phyloP scores from a whole-genome alignment of 768 basidiomycete genomes.

The Mycena chlorophos region DNA sequence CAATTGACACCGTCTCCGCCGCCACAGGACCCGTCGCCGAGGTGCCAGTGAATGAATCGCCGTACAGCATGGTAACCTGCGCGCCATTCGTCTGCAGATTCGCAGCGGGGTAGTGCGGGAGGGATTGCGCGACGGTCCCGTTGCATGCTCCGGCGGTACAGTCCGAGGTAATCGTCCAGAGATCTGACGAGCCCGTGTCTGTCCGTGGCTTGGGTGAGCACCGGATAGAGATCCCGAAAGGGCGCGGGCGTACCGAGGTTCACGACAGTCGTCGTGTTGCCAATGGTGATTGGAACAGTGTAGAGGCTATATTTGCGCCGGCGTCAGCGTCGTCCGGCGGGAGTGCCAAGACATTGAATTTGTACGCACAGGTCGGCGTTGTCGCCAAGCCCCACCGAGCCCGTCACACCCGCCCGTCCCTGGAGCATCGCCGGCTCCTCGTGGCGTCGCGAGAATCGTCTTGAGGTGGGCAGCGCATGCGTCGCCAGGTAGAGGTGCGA shows the following conservation, averaged over 20 bases:
- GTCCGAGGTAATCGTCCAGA: constrained; percentile 61
- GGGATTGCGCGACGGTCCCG: constrained; percentile 37
- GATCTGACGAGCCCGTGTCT: constrained; percentile 74
- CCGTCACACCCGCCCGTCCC: constrained; percentile 33
- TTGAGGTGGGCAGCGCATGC: constrained; percentile 23
- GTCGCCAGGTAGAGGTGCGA: constrained; percentile 15
- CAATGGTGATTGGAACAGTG: constrained; percentile 47
- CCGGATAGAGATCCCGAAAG: not conserved
- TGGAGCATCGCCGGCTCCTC: too few species aligned
- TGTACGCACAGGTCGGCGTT: constrained; percentile 23
- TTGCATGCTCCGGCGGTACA: constrained; percentile 45
- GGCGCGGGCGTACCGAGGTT: constrained; percentile 54
- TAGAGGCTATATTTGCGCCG: constrained; percentile 32
- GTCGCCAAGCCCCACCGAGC: constrained; percentile 37
- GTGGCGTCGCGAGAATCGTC: constrained; percentile 17
- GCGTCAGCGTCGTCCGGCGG: not conserved
- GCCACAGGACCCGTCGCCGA: constrained; percentile 59
- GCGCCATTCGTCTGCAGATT: constrained; percentile 7
- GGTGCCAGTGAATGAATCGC: constrained; percentile 69
- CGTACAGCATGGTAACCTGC: constrained; percentile 50
- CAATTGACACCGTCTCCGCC: constrained; percentile 52
- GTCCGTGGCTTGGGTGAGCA: not conserved
- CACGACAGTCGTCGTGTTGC: constrained; percentile 41
- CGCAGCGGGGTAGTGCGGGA: constrained; percentile 41
- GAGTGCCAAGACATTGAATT: not conserved